Base-by-base conservation (phyloP, 2,329 filamentous ascomycete species). In the Neonectria ditissima region DNA sequence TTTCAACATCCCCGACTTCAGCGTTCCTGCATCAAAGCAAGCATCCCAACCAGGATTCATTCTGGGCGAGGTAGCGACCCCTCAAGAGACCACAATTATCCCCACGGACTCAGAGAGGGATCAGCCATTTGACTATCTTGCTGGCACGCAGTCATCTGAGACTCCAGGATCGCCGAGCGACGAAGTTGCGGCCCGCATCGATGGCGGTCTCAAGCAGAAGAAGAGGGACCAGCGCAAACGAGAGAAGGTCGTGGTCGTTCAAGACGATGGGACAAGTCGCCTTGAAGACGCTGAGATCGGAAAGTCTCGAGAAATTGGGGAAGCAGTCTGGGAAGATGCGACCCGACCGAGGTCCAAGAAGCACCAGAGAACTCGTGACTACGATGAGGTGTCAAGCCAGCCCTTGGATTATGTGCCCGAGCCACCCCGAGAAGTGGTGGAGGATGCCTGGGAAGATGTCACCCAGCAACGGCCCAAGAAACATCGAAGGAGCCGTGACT, bases 51-150 rank as follows among this genome's bases (percentile, higher is more conserved):
- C 79, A 55, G 83, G 82, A 1, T 83, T 82, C 66, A 77, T 83
- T n/a, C 77, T 84, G 47, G 82, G 80, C 11, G 84, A 88, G 66
- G 74, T 82, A 11, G 80, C 82, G 13, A 83, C 80, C 9, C 79
- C 80, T 18, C 76, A 76, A 45, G 73, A 76, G 63, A 66, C 71
- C 56, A 66, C 64, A 44, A 63, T 65, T 1, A 62, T 67, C 18
- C 63, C 71, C 11, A 65, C 73, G 4, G 70, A 73, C 28, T 53
- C 55, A 5, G 55, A 61, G 9, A 32, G 10, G 22, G 45, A 56
- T 9, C 56, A 63, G 44, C 61, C 52, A 14, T 44, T 58, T 18
- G 54, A 56, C 45, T 41, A 61, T 14, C 20, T 54, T 7, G 18
- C 34, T 2, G 52, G 28, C 20, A 22, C 44, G 1, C 63, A 37